These are phyloP conservation scores for Lipomyces sp. DNA, from an alignment of 805 yeast genomes.

Conservation along the genomic window DNA sequence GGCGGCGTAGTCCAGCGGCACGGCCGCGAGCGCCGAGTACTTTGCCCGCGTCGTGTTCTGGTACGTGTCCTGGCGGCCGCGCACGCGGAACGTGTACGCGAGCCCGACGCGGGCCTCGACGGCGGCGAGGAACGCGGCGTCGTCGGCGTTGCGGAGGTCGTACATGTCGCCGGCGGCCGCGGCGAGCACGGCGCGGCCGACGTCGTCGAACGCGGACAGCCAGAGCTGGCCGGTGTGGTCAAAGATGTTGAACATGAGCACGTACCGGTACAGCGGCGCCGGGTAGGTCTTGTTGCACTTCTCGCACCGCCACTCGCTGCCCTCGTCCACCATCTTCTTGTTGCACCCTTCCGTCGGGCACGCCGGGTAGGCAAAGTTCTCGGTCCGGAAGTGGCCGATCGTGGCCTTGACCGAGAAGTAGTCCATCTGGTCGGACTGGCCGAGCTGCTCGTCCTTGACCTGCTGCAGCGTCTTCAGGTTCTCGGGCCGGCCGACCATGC, in stretches of 20 bases:
- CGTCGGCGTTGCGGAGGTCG: slow-evolving; percentile 32
- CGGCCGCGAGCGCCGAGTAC: slow-evolving; percentile 57
- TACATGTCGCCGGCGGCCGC: slow-evolving; percentile 61
- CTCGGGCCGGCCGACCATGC: slow-evolving; percentile 43
- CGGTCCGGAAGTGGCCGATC: slow-evolving; percentile 65
- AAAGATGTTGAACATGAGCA: slow-evolving; percentile 68
- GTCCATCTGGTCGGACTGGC: slow-evolving; percentile 73
- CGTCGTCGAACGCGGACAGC: slow-evolving; percentile 83
- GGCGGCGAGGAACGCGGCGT: slow-evolving; percentile 40
- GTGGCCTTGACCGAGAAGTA: slow-evolving; percentile 74
- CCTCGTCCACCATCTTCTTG: slow-evolving; percentile 76
- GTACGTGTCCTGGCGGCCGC: slow-evolving; percentile 80
- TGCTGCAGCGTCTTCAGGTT: slow-evolving; percentile 65
- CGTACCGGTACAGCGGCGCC: slow-evolving; percentile 74
- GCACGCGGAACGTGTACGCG: slow-evolving; percentile 70
- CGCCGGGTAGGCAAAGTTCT: slow-evolving; percentile 84
- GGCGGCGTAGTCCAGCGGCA: slow-evolving; percentile 35
- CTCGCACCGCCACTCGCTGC: slow-evolving; percentile 83
- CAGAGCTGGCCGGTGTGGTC: slow-evolving; percentile 83
- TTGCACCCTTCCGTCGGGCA: slow-evolving; percentile 75
- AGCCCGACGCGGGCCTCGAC: slow-evolving; percentile 56
- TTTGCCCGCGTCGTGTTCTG: slow-evolving; percentile 75
- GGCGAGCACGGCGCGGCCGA: slow-evolving; percentile 66
- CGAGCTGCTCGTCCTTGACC: slow-evolving; percentile 65
- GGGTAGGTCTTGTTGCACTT: slow-evolving; percentile 71